Evolutionary conservation across 805 yeast species (phyloP).

Genomic region (Vanderwaltozyma tropicalis): DNA sequence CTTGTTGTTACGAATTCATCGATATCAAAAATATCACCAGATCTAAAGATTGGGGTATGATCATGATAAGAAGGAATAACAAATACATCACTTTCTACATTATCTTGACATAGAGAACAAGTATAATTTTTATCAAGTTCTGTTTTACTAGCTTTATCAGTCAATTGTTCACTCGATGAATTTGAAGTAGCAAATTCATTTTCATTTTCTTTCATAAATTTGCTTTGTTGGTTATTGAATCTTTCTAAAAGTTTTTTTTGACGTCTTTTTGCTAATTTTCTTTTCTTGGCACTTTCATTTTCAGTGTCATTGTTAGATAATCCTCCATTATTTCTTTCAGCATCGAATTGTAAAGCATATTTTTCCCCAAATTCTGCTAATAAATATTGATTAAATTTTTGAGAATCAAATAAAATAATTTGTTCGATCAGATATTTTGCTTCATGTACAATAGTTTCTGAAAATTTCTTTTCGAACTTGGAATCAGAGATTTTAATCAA

Average conservation of each 20-base stretch:
- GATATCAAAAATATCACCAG: slow-evolving; percentile 18
- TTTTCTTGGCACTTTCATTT: slow-evolving; percentile 45
- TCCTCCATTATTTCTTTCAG: slow-evolving; percentile 31
- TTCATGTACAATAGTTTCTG: slow-evolving; percentile 39
- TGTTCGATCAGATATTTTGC: slow-evolving; percentile 48
- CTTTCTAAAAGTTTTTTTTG: slow-evolving; percentile 51
- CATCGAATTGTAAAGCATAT: slow-evolving; percentile 40
- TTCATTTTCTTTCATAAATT: slow-evolving; percentile 51
- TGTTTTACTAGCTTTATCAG: not conserved
- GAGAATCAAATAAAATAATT: slow-evolving; percentile 39
- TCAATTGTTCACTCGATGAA: not conserved
- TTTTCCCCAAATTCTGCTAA: slow-evolving; percentile 48
- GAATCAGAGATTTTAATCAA: slow-evolving; percentile 43
- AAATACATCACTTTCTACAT: slow-evolving; percentile 39
- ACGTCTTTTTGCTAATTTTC: slow-evolving; percentile 49
- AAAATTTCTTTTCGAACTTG: slow-evolving; percentile 28
- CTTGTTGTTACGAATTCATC: slow-evolving; percentile 24
- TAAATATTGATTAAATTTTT: slow-evolving; percentile 40
- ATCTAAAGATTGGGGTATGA: slow-evolving; percentile 41
- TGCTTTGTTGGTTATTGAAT: slow-evolving; percentile 63
- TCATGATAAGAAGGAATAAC: slow-evolving; percentile 48
- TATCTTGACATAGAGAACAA: slow-evolving; percentile 54
- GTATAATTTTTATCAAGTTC: slow-evolving; percentile 26
- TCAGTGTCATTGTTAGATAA: slow-evolving; percentile 30
- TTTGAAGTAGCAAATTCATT: slow-evolving; percentile 23